phyloP scores from a whole-genome alignment of 345 rosid genomes.

The Erodium maritimum region DNA sequence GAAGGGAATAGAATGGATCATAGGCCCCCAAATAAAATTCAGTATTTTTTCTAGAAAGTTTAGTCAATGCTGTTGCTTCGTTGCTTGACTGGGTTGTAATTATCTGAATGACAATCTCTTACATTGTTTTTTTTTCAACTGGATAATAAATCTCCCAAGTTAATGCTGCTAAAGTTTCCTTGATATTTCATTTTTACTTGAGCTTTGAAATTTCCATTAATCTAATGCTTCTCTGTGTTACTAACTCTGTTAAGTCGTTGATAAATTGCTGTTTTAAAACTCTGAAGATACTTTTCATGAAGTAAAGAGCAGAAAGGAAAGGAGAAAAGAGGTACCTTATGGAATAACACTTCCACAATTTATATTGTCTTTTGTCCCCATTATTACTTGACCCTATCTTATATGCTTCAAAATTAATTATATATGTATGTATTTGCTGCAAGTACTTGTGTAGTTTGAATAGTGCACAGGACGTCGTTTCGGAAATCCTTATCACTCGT shows the following conservation, averaged over 20 bases:
- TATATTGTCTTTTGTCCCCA: not conserved
- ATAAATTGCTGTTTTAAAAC: slow-evolving; percentile 7
- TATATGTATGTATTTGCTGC: too few species aligned
- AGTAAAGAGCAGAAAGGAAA: slow-evolving; percentile 59
- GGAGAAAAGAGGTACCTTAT: slow-evolving; percentile 39
- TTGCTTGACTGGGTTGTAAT: too few species aligned
- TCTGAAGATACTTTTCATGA: slow-evolving; percentile 44
- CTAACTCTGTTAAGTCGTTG: not conserved
- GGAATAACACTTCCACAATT: not conserved
- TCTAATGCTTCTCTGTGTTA: not conserved
- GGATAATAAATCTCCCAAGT: too few species aligned
- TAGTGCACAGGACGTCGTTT: not conserved
- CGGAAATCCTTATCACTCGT: too few species aligned
- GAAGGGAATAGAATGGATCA: not conserved
- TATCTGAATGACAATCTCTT: too few species aligned
- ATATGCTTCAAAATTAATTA: not conserved
- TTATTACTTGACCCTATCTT: not conserved
- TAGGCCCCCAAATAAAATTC: too few species aligned
- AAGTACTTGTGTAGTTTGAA: not conserved
- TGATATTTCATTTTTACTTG: too few species aligned
- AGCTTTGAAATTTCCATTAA: too few species aligned
- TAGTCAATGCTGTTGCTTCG: too few species aligned
- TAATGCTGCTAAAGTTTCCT: too few species aligned
- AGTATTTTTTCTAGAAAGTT: too few species aligned
- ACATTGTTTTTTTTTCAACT: too few species aligned